Percentiles rank a stretch among this genome's conserved stretches.
phyloP scores from a whole-genome alignment of 495 filamentous ascomycete species.

The Aspergillus carlsbadensis region DNA sequence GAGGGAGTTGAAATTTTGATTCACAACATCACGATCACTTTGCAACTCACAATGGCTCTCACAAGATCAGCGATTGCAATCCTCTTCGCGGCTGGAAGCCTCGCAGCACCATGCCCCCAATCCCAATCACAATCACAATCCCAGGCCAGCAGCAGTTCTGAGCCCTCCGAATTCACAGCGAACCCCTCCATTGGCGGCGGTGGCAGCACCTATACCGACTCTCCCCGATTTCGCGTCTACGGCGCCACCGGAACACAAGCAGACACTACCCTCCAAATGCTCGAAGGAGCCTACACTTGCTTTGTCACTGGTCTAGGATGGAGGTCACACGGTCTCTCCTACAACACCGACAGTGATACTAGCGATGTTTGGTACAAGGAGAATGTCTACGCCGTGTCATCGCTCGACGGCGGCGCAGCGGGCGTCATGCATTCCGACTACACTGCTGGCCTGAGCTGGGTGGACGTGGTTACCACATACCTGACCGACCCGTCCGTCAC shows the following conservation, averaged over 20 bases:
- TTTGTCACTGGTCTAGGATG: conserved; percentile 12
- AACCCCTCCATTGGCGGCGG: conserved; percentile 12
- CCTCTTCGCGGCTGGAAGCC: background rate
- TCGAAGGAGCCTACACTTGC: conserved; percentile 15
- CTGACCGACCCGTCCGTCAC: conserved; percentile 8
- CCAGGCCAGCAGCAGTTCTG: background rate
- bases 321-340: conserved; percentile 7
- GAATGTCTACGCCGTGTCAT: conserved; percentile 8
- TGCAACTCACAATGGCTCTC: no score
- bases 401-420: conserved; percentile 4
- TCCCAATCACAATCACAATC: background rate
- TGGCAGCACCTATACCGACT: conserved; percentile 12
- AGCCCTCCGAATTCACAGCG: conserved; percentile 8
- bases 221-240: conserved; percentile 15
- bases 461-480: conserved; percentile 5
- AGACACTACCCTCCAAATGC: conserved; percentile 3
- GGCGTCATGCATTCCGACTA: conserved; percentile 11
- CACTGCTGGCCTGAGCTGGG: conserved; percentile 8
- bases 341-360: background rate
- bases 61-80: background rate
- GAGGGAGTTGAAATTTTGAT: no score
- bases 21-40: no score
- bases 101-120: background rate
- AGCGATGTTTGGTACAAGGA: conserved; percentile 12
- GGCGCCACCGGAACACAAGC: background rate